Percentiles rank a stretch among this genome's conserved stretches.
phyloP scores from a whole-genome alignment of 192 early-diverging fungal genomes.

The Entomortierella chlamydospora region DNA sequence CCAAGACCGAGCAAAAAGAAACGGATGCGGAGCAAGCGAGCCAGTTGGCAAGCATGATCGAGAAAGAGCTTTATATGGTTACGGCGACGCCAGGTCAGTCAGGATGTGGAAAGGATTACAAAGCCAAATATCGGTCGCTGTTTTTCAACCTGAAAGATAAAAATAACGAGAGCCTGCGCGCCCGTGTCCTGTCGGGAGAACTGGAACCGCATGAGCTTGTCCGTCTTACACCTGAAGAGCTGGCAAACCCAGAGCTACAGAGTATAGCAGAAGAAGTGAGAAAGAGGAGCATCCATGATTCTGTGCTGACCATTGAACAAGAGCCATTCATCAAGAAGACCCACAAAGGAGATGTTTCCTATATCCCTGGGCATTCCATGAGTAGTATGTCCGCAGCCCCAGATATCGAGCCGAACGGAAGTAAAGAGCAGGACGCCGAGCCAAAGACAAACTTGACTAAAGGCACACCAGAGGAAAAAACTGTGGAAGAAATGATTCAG shows the following conservation, averaged over 20 bases:
- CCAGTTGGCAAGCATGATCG: constrained; percentile 56
- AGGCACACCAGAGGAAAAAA: constrained; percentile 15
- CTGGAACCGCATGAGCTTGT: constrained; percentile 74
- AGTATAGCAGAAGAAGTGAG: constrained; percentile 67
- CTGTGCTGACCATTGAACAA: constrained; percentile 63
- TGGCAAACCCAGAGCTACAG: constrained; percentile 85
- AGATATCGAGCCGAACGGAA: background rate
- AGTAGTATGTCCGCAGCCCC: background rate
- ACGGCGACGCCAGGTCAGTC: constrained; percentile 58
- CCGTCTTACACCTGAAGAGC: constrained; percentile 85
- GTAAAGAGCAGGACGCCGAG: background rate
- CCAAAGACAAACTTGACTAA: background rate
- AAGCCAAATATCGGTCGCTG: constrained; percentile 82
- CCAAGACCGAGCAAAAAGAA: constrained; percentile 2
- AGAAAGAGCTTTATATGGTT: constrained; percentile 61
- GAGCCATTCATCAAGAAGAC: constrained; percentile 70
- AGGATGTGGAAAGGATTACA: constrained; percentile 72
- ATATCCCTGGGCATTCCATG: constrained; percentile 35
- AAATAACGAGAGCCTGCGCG: constrained; percentile 77
- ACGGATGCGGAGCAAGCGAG: constrained; percentile 45
- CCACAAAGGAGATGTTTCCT: constrained; percentile 69
- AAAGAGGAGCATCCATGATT: constrained; percentile 65
- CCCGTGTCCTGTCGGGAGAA: constrained; percentile 71
- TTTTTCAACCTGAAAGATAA: constrained; percentile 85
- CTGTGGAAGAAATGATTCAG: constrained; percentile 22